Percentiles rank a stretch among this genome's conserved stretches.
These are phyloP conservation scores for Hericium alpestre DNA, from an alignment of 768 basidiomycete genomes.

Conservation along the genomic window DNA sequence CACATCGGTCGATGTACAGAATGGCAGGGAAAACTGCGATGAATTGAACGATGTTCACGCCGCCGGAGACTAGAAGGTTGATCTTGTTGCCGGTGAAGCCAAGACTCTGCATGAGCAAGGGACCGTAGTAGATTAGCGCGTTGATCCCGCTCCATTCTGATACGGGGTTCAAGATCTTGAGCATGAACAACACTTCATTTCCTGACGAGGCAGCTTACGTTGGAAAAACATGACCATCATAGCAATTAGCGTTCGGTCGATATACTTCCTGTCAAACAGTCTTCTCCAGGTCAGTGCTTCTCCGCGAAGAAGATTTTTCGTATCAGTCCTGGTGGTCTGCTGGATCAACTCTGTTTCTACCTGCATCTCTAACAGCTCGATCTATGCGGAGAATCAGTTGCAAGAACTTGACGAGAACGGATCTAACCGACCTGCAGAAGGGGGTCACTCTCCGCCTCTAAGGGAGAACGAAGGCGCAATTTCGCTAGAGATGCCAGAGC, in stretches of 20 bases:
- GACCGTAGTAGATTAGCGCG: conserved; percentile 75
- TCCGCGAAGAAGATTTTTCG: conserved; percentile 2
- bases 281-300: conserved; percentile 44
- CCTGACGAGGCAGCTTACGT: conserved; percentile 35
- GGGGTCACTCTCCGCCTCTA: conserved; percentile 39
- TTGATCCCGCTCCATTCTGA: conserved; percentile 85
- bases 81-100: conserved; percentile 51
- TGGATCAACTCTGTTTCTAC: conserved; percentile 49
- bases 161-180: background rate
- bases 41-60: conserved; percentile 71
- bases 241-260: conserved; percentile 57
- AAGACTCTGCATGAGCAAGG: conserved; percentile 53
- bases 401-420: background rate
- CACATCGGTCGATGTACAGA: conserved; percentile 59
- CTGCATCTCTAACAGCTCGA: conserved; percentile 70
- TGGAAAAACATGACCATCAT: conserved; percentile 76
- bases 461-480: conserved; percentile 37
- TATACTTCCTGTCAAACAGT: conserved; percentile 43
- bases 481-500: conserved; percentile 47
- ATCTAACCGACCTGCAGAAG: conserved; percentile 32
- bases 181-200: background rate
- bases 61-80: conserved; percentile 61
- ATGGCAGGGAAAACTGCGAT: conserved; percentile 69
- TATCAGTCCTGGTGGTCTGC: conserved; percentile 21
- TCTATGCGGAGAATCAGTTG: conserved; percentile 24